Conservation (phyloP, 75 land plant genomes). For the Gnetum montanum region DNA sequence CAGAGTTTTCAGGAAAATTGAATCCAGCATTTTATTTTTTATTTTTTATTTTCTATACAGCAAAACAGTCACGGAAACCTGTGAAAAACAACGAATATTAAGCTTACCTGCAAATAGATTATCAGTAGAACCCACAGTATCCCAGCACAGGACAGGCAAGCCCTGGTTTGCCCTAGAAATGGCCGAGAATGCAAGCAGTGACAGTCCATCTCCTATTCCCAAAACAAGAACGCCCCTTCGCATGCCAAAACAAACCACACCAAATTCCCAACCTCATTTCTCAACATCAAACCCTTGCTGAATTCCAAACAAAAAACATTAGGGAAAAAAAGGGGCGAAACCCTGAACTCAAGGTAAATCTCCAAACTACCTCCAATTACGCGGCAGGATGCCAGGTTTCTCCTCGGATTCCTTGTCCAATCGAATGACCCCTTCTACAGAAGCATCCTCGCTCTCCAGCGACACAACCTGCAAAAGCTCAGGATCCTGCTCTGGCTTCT, state of each 20-base stretch:
- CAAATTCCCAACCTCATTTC: too few species aligned
- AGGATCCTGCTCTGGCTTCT: background rate
- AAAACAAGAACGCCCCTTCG: slow-evolving; percentile 53
- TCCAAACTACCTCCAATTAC: slow-evolving; percentile 16
- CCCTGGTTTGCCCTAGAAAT: slow-evolving; percentile 85
- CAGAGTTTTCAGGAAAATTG: background rate
- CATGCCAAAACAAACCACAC: slow-evolving; percentile 12
- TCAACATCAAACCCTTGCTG: too few species aligned
- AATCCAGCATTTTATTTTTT: background rate
- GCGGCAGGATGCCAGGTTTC: slow-evolving; percentile 1
- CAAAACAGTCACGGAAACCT: background rate
- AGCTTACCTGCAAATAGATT: slow-evolving; percentile 74
- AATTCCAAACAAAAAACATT: too few species aligned
- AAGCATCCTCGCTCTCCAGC: slow-evolving; percentile 36
- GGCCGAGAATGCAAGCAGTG: slow-evolving; percentile 61
- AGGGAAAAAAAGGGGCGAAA: too few species aligned
- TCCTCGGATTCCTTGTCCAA: slow-evolving; percentile 45
- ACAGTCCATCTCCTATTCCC: slow-evolving; percentile 67
- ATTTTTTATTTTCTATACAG: background rate
- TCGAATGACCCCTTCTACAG: slow-evolving; percentile 48
- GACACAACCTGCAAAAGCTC: slow-evolving; percentile 12
- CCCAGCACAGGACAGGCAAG: slow-evolving; percentile 45
- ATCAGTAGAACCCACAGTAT: slow-evolving; percentile 66
- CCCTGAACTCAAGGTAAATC: too few species aligned
- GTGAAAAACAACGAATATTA: background rate